Conservation (phyloP, 2,329 filamentous ascomycete genomes). For the Zymoseptoria pseudotritici region DNA sequence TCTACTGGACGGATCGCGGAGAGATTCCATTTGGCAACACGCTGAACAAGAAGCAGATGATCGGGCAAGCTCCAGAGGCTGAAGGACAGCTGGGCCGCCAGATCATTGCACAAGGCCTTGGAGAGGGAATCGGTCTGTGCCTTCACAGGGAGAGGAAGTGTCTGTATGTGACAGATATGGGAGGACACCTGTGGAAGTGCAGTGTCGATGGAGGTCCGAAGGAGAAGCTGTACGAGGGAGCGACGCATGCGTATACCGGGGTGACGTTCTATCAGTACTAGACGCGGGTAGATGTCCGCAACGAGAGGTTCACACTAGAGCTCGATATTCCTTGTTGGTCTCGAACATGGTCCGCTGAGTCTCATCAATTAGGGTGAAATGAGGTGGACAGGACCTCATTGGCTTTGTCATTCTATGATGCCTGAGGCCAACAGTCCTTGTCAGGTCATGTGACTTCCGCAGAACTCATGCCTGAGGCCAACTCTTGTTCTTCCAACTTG, state of each 20-base stretch:
- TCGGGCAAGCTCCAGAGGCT: constrained; percentile 6
- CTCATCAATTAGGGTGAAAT: too few relatives aligned
- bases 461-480: too few relatives aligned
- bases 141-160: constrained; percentile 6
- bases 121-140: constrained; percentile 17
- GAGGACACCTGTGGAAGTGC: constrained; percentile 10
- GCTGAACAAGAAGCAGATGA: constrained; percentile 36
- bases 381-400: too few relatives aligned
- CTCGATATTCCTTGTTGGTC: too few relatives aligned
- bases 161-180: constrained; percentile 13
- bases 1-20: constrained; percentile 58
- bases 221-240: constrained; percentile 11
- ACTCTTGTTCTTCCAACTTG: too few relatives aligned
- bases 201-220: constrained; percentile 7
- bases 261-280: constrained; percentile 4
- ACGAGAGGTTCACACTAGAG: too few relatives aligned
- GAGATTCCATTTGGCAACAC: constrained; percentile 50
- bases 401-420: background rate
- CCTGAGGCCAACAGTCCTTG: background rate
- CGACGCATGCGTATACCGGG: constrained; percentile 10
- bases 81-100: constrained; percentile 16
- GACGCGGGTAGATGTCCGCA: background rate
- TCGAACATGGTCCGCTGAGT: too few relatives aligned
- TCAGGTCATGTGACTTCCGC: too few relatives aligned
- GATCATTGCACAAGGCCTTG: constrained; percentile 17